Evolutionary conservation across 495 filamentous ascomycete genomes (phyloP).

Genomic region (Podospora anserina): DNA sequence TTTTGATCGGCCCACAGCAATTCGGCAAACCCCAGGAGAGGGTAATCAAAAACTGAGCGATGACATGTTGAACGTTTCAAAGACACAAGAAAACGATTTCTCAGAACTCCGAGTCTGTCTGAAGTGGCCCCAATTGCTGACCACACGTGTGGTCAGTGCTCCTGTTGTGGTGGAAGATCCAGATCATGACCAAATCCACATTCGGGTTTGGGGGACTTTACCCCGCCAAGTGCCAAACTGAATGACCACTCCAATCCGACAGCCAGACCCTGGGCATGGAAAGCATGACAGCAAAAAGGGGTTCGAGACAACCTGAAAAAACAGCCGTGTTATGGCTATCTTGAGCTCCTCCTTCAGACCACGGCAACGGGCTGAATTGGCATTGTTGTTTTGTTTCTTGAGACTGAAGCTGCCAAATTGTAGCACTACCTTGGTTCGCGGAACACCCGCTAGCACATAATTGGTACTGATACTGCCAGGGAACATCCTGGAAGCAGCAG

Average conservation of each 20-base stretch:
- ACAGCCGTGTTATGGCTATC: background rate
- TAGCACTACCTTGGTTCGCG: constrained; percentile 18
- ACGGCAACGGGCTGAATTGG: background rate
- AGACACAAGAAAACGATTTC: background rate
- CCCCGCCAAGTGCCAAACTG: background rate
- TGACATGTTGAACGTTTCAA: background rate
- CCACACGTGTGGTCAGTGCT: background rate
- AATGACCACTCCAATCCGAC: background rate
- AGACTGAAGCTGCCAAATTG: background rate
- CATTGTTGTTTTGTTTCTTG: background rate
- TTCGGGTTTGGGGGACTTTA: background rate
- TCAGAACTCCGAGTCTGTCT: background rate
- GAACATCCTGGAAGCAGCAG: constrained; percentile 4
- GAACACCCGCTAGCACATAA: constrained; percentile 10
- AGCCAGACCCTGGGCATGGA: background rate
- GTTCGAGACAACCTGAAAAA: background rate
- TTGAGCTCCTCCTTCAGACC: background rate
- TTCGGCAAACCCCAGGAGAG: background rate
- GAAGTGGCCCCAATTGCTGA: background rate
- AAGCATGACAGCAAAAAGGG: background rate
- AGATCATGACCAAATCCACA: too few relatives aligned
- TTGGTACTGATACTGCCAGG: constrained; percentile 10
- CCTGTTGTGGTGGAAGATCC: background rate
- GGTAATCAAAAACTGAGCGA: background rate
- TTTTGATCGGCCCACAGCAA: background rate